A percentile compares a stretch with the other conserved stretches of the same genome.
phyloP scores from a whole-genome alignment of 129 eudicot genomes.

The Ambrosia artemisiifolia region DNA sequence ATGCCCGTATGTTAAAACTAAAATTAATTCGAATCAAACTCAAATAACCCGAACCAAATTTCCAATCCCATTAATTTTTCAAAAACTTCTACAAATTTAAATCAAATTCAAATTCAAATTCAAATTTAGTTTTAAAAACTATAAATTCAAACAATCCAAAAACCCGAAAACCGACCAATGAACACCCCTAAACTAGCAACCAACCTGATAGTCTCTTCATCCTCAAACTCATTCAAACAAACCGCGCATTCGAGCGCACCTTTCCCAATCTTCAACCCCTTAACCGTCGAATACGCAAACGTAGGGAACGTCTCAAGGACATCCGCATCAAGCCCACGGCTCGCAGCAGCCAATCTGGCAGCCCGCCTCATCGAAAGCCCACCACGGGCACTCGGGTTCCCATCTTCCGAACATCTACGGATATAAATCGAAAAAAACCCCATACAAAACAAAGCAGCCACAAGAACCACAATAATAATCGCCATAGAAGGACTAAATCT shows the following conservation, averaged over 20 bases:
- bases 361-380: background rate
- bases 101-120: no score
- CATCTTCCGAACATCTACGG: background rate
- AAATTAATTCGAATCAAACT: no score
- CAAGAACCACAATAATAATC: background rate
- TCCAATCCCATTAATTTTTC: no score
- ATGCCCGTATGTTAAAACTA: no score
- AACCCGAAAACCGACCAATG: no score
- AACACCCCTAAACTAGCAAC: no score
- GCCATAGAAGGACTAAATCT: background rate
- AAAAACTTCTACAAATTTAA: no score
- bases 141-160: no score
- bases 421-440: background rate
- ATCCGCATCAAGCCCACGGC: constrained; percentile 56
- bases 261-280: constrained; percentile 4
- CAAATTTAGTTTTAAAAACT: no score
- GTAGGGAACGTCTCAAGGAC: constrained; percentile 74
- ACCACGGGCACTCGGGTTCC: no score
- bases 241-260: background rate
- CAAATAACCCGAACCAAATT: no score
- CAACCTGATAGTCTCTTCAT: background rate
- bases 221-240: background rate
- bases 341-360: constrained; percentile 37
- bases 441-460: background rate
- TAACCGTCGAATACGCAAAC: constrained; percentile 57